Evolutionary conservation across 805 yeast species (phyloP).

Genomic region (Cyberlindnera euphorbiae): DNA sequence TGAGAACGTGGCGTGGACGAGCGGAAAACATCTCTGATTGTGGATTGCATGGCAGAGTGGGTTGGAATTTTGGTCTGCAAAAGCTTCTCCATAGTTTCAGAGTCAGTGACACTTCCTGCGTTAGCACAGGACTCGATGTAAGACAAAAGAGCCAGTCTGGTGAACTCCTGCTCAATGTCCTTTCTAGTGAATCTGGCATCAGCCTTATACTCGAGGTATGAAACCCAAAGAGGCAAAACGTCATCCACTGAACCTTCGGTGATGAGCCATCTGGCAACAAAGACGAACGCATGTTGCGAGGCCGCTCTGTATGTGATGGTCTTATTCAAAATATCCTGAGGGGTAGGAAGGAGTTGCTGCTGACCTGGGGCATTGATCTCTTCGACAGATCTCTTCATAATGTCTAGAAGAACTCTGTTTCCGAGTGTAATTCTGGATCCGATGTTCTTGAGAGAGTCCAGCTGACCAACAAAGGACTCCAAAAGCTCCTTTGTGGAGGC

Average conservation of each 20-base stretch:
- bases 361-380: conserved; percentile 16
- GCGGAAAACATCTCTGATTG: conserved; percentile 5
- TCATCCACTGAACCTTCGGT: conserved; percentile 12
- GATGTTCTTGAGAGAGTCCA: conserved; percentile 1
- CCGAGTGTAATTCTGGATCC: conserved; percentile 1
- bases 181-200: conserved; percentile 7
- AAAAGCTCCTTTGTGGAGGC: conserved; percentile 6
- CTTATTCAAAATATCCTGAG: conserved; percentile 20
- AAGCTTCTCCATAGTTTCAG: conserved; percentile 12
- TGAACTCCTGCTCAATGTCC: background rate
- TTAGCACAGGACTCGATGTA: conserved; percentile 14
- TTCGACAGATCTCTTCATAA: conserved; percentile 14
- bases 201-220: conserved; percentile 18
- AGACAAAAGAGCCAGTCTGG: conserved; percentile 12
- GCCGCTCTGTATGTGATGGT: conserved; percentile 14
- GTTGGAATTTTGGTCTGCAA: conserved; percentile 15
- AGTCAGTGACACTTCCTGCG: conserved; percentile 4
- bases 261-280: conserved; percentile 13
- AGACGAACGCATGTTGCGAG: conserved; percentile 11
- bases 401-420: background rate
- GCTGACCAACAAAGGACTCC: conserved; percentile 2
- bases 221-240: conserved; percentile 22
- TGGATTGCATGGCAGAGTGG: background rate
- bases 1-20: conserved; percentile 6
- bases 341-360: conserved; percentile 15